phyloP scores from a whole-genome alignment of 768 basidiomycete genomes.

The Mycena galopus region DNA sequence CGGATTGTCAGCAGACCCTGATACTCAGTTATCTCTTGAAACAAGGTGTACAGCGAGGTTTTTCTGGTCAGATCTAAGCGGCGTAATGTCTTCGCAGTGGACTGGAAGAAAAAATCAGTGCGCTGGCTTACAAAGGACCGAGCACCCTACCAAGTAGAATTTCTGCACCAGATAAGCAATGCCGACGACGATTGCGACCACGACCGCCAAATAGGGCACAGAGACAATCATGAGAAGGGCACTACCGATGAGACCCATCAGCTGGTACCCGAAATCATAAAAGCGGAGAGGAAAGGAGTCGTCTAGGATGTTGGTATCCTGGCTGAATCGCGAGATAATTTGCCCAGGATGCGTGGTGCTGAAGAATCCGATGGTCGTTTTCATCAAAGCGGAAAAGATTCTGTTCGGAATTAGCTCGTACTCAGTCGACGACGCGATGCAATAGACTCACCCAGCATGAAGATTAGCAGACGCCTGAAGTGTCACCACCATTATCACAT shows the following conservation, averaged over 20 bases:
- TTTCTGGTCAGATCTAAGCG: slow-evolving; percentile 16
- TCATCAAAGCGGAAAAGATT: slow-evolving; percentile 61
- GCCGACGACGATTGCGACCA: slow-evolving; percentile 56
- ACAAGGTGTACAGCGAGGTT: slow-evolving; percentile 63
- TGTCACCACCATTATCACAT: slow-evolving; percentile 26
- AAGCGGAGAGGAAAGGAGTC: slow-evolving; percentile 53
- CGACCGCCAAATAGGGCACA: slow-evolving; percentile 70
- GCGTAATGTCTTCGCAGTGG: slow-evolving; percentile 62
- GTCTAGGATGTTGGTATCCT: slow-evolving; percentile 46
- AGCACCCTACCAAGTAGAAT: slow-evolving; percentile 43
- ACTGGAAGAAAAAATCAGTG: slow-evolving; percentile 58
- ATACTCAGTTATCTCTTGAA: slow-evolving; percentile 26
- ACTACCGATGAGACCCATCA: slow-evolving; percentile 62
- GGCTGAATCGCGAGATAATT: slow-evolving; percentile 62
- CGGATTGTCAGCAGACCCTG: slow-evolving; percentile 68
- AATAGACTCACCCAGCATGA: slow-evolving; percentile 7
- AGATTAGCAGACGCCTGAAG: slow-evolving; percentile 30
- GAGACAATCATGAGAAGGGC: slow-evolving; percentile 67
- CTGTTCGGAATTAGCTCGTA: background rate
- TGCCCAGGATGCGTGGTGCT: slow-evolving; percentile 55
- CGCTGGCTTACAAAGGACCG: slow-evolving; percentile 51
- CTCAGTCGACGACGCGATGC: background rate
- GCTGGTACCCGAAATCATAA: slow-evolving; percentile 62
- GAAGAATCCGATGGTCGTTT: slow-evolving; percentile 75
- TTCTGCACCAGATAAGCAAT: slow-evolving; percentile 54